Conservation (phyloP, 805 yeast genomes). For the Pichia paraexigua region DNA sequence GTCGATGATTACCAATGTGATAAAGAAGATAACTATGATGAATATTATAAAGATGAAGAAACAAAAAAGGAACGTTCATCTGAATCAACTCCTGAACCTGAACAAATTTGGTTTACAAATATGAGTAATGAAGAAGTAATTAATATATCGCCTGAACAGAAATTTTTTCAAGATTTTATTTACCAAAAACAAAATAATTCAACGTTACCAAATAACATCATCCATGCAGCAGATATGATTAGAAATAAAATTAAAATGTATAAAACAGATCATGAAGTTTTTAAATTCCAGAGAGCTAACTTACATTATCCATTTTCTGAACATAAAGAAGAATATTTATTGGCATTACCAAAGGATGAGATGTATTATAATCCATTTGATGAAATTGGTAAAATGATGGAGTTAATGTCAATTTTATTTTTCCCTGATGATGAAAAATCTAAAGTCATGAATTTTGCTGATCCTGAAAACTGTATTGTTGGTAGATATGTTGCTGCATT, state of each 20-base stretch:
- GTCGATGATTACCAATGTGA: background rate
- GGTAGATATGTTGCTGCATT: constrained; percentile 32
- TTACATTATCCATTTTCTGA: constrained; percentile 35
- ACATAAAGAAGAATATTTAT: constrained; percentile 41
- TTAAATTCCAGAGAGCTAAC: constrained; percentile 20
- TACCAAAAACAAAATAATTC: constrained; percentile 17
- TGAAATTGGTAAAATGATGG: constrained; percentile 51
- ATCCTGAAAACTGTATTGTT: constrained; percentile 32
- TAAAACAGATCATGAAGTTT: constrained; percentile 23
- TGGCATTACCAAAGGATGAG: constrained; percentile 45
- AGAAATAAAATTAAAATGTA: constrained; percentile 17
- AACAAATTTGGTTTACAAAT: constrained; percentile 19
- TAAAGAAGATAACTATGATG: background rate
- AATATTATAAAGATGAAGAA: constrained; percentile 1
- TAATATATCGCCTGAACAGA: constrained; percentile 8
- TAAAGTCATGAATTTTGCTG: constrained; percentile 28
- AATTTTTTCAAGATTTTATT: constrained; percentile 17
- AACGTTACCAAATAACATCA: constrained; percentile 11
- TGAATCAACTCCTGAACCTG: constrained; percentile 5
- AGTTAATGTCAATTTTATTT: constrained; percentile 31
- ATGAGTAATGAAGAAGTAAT: constrained; percentile 11
- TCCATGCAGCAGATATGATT: constrained; percentile 17
- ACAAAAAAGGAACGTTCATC: constrained; percentile 1
- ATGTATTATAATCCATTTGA: constrained; percentile 52
- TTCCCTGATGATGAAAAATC: constrained; percentile 31